phyloP scores from a whole-genome alignment of 2,329 filamentous ascomycete genomes.

The Apiospora hydei region DNA sequence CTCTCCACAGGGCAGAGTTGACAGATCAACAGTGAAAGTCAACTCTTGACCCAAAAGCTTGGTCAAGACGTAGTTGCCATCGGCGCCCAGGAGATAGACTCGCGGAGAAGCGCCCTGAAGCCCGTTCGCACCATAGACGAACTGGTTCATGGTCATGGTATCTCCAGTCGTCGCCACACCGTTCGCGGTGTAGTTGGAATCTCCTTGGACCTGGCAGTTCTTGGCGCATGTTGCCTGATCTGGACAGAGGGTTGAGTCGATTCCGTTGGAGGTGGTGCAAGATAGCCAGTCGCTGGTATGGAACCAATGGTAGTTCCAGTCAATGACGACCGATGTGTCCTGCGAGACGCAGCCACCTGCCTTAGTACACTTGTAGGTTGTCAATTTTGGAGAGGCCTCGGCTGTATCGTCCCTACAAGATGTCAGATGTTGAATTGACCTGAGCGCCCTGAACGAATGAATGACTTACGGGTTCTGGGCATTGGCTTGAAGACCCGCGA shows the following conservation, averaged over 20 bases:
- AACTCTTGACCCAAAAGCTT: constrained; percentile 66
- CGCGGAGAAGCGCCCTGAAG: constrained; percentile 50
- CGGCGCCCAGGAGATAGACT: constrained; percentile 63
- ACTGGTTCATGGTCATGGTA: constrained; percentile 53
- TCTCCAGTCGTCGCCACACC: constrained; percentile 53
- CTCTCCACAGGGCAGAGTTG: constrained; percentile 68
- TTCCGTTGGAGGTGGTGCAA: constrained; percentile 53
- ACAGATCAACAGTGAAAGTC: constrained; percentile 71
- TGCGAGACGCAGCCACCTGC: constrained; percentile 50
- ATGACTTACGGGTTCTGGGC: neutral
- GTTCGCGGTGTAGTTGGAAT: constrained; percentile 50
- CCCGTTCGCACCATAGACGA: constrained; percentile 50
- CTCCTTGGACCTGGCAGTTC: constrained; percentile 52
- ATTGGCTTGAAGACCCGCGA: neutral
- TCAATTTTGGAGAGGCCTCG: constrained; percentile 53
- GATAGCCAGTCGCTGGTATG: constrained; percentile 51
- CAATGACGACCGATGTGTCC: constrained; percentile 52
- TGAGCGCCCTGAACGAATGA: neutral
- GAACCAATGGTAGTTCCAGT: constrained; percentile 60
- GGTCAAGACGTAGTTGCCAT: constrained; percentile 64
- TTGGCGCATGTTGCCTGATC: constrained; percentile 46
- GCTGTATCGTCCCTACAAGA: constrained; percentile 23
- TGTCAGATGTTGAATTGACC: neutral
- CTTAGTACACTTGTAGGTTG: constrained; percentile 51
- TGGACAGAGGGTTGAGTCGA: constrained; percentile 43